Evolutionary conservation across 2,329 filamentous ascomycete species (phyloP).

Genomic region (Apiospora aurea): DNA sequence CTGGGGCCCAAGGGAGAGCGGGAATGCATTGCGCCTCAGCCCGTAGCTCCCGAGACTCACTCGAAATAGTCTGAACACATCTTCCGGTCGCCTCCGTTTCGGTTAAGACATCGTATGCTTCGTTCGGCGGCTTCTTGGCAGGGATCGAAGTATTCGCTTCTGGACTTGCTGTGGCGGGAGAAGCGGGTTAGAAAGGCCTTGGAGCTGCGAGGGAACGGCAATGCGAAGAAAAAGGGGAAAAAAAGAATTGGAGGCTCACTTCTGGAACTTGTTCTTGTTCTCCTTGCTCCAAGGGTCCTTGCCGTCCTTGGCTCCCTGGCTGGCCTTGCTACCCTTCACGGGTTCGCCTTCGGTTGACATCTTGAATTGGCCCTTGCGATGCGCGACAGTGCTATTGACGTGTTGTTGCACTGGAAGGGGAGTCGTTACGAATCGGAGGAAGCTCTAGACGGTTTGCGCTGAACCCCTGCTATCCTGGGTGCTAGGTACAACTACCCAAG

Average conservation of each 20-base stretch:
- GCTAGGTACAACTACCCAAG: neutral
- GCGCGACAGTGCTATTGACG: neutral
- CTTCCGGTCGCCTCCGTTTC: slow-evolving; percentile 85
- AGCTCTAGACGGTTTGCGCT: slow-evolving; percentile 2
- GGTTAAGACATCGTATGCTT: slow-evolving; percentile 86
- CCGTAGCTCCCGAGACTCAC: slow-evolving; percentile 59
- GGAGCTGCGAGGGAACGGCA: slow-evolving; percentile 6
- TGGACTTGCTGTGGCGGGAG: slow-evolving; percentile 71
- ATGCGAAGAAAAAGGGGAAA: too few species aligned
- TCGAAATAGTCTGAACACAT: slow-evolving; percentile 97
- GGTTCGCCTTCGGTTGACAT: slow-evolving; percentile 36
- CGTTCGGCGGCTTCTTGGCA: slow-evolving; percentile 90
- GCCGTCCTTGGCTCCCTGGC: slow-evolving; percentile 13
- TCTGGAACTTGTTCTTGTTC: slow-evolving; percentile 69
- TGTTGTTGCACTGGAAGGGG: neutral
- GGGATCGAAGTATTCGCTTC: slow-evolving; percentile 92
- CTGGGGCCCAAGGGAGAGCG: neutral
- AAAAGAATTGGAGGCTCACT: slow-evolving; percentile 50
- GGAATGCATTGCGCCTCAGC: neutral
- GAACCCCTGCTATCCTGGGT: slow-evolving; percentile 1
- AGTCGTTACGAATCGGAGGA: slow-evolving; percentile 7
- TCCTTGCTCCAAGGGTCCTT: slow-evolving; percentile 62
- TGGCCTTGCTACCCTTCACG: neutral
- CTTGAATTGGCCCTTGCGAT: slow-evolving; percentile 21
- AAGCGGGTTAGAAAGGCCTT: slow-evolving; percentile 17